phyloP scores from a whole-genome alignment of 2,329 filamentous ascomycete genomes.

The Diplocarpon rosae region DNA sequence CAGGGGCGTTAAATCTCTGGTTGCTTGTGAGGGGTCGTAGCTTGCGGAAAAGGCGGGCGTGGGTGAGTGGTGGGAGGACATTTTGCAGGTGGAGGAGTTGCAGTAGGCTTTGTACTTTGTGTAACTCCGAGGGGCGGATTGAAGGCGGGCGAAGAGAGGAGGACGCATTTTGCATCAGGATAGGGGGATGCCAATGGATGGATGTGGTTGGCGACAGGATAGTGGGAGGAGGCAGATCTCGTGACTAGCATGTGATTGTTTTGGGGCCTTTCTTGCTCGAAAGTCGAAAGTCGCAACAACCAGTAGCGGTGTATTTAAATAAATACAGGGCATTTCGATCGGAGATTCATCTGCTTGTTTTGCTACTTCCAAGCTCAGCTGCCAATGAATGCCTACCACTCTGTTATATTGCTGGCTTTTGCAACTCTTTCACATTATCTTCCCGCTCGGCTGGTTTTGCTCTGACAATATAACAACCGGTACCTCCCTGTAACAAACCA shows the following conservation, averaged over 20 bases:
- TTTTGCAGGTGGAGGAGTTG: not conserved
- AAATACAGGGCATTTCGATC: too few species aligned
- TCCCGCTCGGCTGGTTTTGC: too few species aligned
- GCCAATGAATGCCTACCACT: too few species aligned
- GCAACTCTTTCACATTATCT: too few species aligned
- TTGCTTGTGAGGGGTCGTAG: slow-evolving; percentile 10
- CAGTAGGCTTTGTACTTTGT: not conserved
- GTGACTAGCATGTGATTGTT: slow-evolving; percentile 2
- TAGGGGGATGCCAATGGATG: not conserved
- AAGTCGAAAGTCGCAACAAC: too few species aligned
- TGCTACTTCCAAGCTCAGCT: too few species aligned
- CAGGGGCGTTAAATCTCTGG: slow-evolving; percentile 11
- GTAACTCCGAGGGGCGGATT: not conserved
- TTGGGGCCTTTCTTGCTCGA: too few species aligned
- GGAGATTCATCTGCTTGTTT: too few species aligned
- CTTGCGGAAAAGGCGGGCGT: slow-evolving; percentile 11
- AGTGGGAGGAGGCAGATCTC: not conserved
- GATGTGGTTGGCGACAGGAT: not conserved
- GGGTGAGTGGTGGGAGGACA: slow-evolving; percentile 2
- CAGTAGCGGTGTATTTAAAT: too few species aligned
- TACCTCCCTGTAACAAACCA: too few species aligned
- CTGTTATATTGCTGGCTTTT: too few species aligned
- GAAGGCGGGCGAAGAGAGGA: not conserved
- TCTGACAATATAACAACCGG: too few species aligned
- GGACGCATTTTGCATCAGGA: not conserved